Base-by-base conservation (phyloP, 345 rosid species). In the Streptanthus diversifolius region DNA sequence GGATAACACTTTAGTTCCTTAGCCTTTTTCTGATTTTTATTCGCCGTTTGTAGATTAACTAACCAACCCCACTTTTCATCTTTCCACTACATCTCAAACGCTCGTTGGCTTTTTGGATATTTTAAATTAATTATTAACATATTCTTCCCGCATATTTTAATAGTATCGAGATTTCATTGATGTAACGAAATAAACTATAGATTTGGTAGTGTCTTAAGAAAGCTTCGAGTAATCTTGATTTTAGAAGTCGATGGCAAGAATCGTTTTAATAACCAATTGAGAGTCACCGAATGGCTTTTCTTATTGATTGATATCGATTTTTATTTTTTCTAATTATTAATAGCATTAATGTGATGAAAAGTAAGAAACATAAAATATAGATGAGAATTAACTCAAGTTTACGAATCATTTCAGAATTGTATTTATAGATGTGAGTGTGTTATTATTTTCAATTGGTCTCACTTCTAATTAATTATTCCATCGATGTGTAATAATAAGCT, bases 11-110 rank as follows among this genome's bases (percentile, higher is more conserved):
- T 39, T 39, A n/a, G 36, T 37, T 74, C 51, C 57, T 62, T 68
- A 68, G 65, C 43, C 58, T 68, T 75, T 60, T 75, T 69, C 65
- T 52, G 74, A 43, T 75, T 68, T 75, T 17, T 69, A 69, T 75
- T 68, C 70, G 24, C 63, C 79, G 51, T 75, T 35, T 62, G 17
- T 51, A 44, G 52, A 75, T 68, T 68, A 41, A 75, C 65, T 67
- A 59, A 75, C 55, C 79, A 41, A 75, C 2, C 40, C 79, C 79
- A 68, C 69, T 68, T 75, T 61, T 61, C 19, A 51, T 41, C 60
- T 41, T 61, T 61, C 40, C 69, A 60, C 63, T 52, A 29, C 63
- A 52, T 75, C 69, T 17, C 25, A 60, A 75, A 68, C 56, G 41
- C 48, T 68, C 62, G 33, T 67, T 75, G 17, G 73, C 40, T 22